Evolutionary conservation across 306 rosid genomes (phyloP), one percentile per base, ranked within the genome.

Genomic region (Lathyrus oleraceus): DNA sequence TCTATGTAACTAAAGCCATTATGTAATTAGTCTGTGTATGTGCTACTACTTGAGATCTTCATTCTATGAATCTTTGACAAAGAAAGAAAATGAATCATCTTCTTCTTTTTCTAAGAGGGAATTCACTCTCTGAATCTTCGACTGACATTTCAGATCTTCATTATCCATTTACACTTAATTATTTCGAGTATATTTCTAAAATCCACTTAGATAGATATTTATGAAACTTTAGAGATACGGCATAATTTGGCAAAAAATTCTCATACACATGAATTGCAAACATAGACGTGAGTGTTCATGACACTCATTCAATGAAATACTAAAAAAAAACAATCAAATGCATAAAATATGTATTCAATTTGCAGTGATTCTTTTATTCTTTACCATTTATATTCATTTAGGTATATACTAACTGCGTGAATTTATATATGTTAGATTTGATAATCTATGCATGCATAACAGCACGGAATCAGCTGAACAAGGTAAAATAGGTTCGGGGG

Each of bases 1-100:
- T 43, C 42, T 47, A 42, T 65, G 56, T 21, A 51, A 49, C 44
- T 56, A 43, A 70, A 16, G 54, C n/a, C 64, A 70, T 32, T 64
- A 35, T 14, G 69, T 40, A 56, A 17, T 35, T 64, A 64, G 61
- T 73, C 61, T 19, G 47, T 15, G 68, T 12, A 35, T 8, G 54
- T 52, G 61, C 39, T 42, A 32, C 74, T 11, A 72, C 68, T 32
- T 48, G 49, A 65, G 65, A n/a, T n/a, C n/a, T n/a, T n/a, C n/a
- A n/a, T n/a, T n/a, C n/a, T n/a, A n/a, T n/a, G n/a, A n/a, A n/a
- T n/a, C n/a, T n/a, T n/a, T n/a, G n/a, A n/a, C n/a, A n/a, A n/a
- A 47, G 73, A 71, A 53, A 51, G 36, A 65, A 74, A 54, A 74
- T 65, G 17, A 39, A 19, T 20, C 16, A 5, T 20, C 25, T 36